A percentile compares a stretch with the other conserved stretches of the same genome.
Evolutionary conservation across 2,329 filamentous ascomycete genomes (phyloP).

Genomic region (Apiospora marii): DNA sequence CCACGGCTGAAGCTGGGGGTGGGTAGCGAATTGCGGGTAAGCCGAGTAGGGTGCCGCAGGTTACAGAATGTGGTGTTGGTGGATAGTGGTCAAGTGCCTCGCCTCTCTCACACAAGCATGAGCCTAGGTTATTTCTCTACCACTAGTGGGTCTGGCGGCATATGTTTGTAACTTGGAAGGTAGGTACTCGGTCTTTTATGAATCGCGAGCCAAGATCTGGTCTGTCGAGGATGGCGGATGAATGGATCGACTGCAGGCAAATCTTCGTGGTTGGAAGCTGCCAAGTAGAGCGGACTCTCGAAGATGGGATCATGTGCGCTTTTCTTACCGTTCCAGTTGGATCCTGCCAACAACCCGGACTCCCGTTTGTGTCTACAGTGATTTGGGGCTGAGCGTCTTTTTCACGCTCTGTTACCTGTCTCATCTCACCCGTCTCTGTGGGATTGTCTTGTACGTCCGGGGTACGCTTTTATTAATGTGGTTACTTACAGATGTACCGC

Average conservation of each 20-base stretch:
- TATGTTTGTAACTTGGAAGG: background rate
- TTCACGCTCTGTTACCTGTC: background rate
- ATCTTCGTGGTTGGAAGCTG: background rate
- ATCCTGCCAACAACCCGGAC: background rate
- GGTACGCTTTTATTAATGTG: background rate
- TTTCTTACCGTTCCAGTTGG: background rate
- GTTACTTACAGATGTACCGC: background rate
- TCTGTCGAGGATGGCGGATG: slow-evolving; percentile 2
- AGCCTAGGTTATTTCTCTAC: slow-evolving; percentile 9
- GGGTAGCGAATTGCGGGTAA: slow-evolving; percentile 21
- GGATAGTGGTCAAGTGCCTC: slow-evolving; percentile 13
- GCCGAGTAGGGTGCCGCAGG: slow-evolving; percentile 13
- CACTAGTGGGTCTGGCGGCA: slow-evolving; percentile 3
- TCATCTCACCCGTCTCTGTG: background rate
- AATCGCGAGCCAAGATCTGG: slow-evolving; percentile 13
- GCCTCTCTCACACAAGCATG: slow-evolving; percentile 5
- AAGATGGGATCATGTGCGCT: background rate
- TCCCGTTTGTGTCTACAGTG: background rate
- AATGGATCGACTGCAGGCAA: background rate
- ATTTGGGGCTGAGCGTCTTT: background rate
- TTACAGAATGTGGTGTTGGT: slow-evolving; percentile 16
- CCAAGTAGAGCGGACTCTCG: background rate
- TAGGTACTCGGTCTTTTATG: background rate
- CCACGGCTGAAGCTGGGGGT: slow-evolving; percentile 25
- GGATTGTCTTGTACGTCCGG: background rate